phyloP scores from a whole-genome alignment of 257 asterid species.

The Przewalskia tangutica region DNA sequence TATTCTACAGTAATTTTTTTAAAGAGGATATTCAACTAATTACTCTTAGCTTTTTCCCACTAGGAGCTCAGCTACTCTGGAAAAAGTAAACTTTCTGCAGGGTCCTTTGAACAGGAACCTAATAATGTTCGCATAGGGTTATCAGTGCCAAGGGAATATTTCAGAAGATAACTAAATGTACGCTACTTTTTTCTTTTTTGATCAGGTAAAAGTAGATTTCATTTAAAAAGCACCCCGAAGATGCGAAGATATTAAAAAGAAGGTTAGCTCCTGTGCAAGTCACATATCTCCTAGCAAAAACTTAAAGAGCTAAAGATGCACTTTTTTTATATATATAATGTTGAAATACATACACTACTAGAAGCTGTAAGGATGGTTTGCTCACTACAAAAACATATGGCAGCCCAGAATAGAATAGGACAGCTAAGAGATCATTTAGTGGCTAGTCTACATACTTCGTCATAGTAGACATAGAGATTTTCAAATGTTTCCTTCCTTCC shows the following conservation, averaged over 20 bases:
- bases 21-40: neutral
- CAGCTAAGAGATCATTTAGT: neutral
- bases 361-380: neutral
- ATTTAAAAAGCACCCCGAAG: neutral
- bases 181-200: neutral
- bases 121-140: neutral
- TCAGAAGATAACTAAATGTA: neutral
- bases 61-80: neutral
- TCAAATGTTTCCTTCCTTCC: neutral
- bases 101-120: neutral
- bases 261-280: neutral
- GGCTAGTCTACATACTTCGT: neutral
- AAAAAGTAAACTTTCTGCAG: neutral
- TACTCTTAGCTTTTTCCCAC: neutral
- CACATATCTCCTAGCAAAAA: neutral
- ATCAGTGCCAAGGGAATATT: neutral
- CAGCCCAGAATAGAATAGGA: neutral
- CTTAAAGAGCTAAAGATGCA: neutral
- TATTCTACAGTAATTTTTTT: neutral
- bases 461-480: neutral
- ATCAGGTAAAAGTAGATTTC: neutral
- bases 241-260: neutral
- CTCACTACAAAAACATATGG: neutral
- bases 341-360: neutral
- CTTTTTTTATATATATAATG: neutral